Evolutionary conservation across 148 eudicot species (phyloP).

Genomic region (Bassia scoparia): DNA sequence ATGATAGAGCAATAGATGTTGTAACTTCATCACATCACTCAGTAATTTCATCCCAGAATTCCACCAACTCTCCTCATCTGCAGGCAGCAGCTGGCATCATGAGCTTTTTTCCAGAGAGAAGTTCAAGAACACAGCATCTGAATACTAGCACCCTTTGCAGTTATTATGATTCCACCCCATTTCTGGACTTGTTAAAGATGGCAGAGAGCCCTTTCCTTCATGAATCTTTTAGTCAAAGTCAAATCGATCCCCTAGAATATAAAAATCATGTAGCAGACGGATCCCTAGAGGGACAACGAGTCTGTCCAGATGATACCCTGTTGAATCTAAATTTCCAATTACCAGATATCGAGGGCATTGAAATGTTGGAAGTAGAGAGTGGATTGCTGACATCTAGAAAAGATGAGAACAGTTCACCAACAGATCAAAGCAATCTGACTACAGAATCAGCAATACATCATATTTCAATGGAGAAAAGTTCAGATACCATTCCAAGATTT

Average conservation of each 20-base stretch:
- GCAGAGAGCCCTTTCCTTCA: no score
- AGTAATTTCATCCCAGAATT: constrained; percentile 50
- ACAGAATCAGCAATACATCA: constrained; percentile 43
- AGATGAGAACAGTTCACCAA: constrained; percentile 42
- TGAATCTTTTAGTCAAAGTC: no score
- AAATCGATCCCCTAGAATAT: no score
- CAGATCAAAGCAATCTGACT: constrained; percentile 52
- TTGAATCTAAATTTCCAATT: constrained; percentile 18
- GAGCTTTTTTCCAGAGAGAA: constrained; percentile 33
- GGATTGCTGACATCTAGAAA: constrained; percentile 30
- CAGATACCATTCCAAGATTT: constrained; percentile 29
- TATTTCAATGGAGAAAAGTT: constrained; percentile 31
- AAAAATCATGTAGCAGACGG: no score
- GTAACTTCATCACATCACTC: constrained; percentile 51
- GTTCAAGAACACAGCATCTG: constrained; percentile 34
- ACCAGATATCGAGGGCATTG: constrained; percentile 27
- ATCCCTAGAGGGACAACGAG: no score
- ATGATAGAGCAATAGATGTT: constrained; percentile 47
- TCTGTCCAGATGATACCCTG: constrained; percentile 6
- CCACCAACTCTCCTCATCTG: constrained; percentile 39
- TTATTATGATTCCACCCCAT: no score
- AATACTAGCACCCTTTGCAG: background rate
- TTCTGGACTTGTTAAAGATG: no score
- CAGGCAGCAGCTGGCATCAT: constrained; percentile 29
- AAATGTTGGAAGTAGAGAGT: constrained; percentile 37